Evolutionary conservation across 2,329 filamentous ascomycete genomes (phyloP), one percentile per base, ranked within the genome.

Genomic region (Ophiocordyceps australis): DNA sequence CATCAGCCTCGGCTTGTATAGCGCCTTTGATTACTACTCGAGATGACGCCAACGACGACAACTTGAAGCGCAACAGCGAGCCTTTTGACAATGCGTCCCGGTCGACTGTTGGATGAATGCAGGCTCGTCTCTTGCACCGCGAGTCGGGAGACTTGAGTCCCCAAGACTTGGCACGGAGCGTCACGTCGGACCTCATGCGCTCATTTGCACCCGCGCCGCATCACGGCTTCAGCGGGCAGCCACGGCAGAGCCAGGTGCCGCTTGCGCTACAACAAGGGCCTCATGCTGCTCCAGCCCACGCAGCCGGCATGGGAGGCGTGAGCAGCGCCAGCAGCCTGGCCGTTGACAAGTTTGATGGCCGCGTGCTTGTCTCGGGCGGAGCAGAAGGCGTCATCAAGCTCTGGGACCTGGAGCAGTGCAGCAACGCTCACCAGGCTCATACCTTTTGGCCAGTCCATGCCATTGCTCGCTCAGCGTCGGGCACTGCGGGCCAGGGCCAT

Each of bases 361-460:
- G 46, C 38, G 77, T 79, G 36, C 62, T 94, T 33, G 51, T 93
- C 3, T 92, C 85, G 1, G 86, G 81, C 4, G 83, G 85, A 17
- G 75, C 80, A 5, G 82, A 93, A 43, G 80, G 78, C 8, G 78
- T 77, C 1, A 70, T 94, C 41, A 78, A 74, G 36, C 54, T 94
- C 23, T 94, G 85, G 85, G 75, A 94, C 49, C 64, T 94, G 6
- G 78, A 92, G 40, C 54, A 63, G 25, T 55, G 58, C 36, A 45
- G 43, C 9, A 57, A 57, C 32, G 48, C 55, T 5, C 54, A 50
- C 33, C 46, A 32, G 32, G 47, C 46, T 19, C 60, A 59, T 40
- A 60, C 45, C 12, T 74, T 64, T 38, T 59, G 52, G 6, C 66
- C 78, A 3, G 45, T 62, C 13, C 62, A 57, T 25, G 55, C 54